phyloP scores from a whole-genome alignment of 352 stramenopile genomes.

The Phytopythium aichiense region DNA sequence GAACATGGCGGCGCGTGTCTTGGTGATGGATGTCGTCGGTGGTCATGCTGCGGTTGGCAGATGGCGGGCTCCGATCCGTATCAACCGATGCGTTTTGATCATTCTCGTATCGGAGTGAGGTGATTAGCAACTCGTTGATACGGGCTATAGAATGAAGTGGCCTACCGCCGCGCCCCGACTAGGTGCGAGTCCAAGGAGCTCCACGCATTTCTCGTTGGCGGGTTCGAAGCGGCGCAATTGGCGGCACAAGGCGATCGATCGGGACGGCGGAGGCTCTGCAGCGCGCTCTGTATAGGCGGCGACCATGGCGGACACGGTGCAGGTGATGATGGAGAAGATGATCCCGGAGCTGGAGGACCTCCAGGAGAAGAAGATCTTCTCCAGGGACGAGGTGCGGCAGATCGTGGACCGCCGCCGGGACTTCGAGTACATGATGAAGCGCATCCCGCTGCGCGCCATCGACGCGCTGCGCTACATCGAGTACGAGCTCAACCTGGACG shows the following conservation, averaged over 20 bases:
- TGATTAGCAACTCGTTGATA: neutral
- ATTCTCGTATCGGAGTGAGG: neutral
- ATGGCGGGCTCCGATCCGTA: neutral
- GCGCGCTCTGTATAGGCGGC: neutral
- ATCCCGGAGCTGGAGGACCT: slow-evolving; percentile 93
- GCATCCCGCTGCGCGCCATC: slow-evolving; percentile 85
- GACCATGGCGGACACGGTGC: slow-evolving; percentile 90
- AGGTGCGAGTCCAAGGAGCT: slow-evolving; percentile 4
- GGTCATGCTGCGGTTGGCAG: neutral
- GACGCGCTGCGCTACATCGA: slow-evolving; percentile 93
- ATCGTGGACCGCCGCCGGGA: slow-evolving; percentile 87
- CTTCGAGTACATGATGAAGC: slow-evolving; percentile 92
- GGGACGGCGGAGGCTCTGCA: neutral
- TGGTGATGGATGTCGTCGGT: neutral
- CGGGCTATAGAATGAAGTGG: neutral
- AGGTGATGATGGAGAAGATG: slow-evolving; percentile 93
- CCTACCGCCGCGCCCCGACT: neutral
- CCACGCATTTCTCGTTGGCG: slow-evolving; percentile 6
- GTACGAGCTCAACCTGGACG: slow-evolving; percentile 92
- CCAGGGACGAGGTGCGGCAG: slow-evolving; percentile 79
- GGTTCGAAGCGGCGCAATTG: neutral
- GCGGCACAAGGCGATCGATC: neutral
- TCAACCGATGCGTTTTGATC: neutral
- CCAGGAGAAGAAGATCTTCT: slow-evolving; percentile 66
- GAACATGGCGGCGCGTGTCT: slow-evolving; percentile 41